phyloP scores from a whole-genome alignment of 2,329 filamentous ascomycete species.

The Fusarium miscanthi region DNA sequence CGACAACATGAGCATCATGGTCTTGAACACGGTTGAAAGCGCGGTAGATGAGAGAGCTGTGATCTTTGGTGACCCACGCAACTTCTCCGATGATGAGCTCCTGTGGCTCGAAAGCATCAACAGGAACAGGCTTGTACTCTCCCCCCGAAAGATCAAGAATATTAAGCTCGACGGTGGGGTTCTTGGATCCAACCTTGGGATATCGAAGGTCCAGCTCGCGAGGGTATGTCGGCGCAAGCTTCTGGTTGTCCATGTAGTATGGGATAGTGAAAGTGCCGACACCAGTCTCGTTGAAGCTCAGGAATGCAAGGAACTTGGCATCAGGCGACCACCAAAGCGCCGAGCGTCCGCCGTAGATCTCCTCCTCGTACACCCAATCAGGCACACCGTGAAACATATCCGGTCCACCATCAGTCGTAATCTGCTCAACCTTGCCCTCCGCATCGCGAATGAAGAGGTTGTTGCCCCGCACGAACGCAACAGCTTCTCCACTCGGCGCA shows the following conservation, averaged over 20 bases:
- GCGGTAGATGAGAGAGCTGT: conserved; percentile 71
- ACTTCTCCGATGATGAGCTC: conserved; percentile 76
- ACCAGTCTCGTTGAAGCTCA: conserved; percentile 85
- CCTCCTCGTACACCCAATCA: conserved; percentile 85
- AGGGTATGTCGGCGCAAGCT: conserved; percentile 70
- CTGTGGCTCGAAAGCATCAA: conserved; percentile 68
- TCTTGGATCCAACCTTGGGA: conserved; percentile 75
- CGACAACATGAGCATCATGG: conserved; percentile 68
- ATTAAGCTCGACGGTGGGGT: conserved; percentile 72
- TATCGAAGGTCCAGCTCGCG: conserved; percentile 72
- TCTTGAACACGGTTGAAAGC: conserved; percentile 77
- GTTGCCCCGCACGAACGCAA: conserved; percentile 76
- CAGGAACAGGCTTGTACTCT: conserved; percentile 57
- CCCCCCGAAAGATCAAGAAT: conserved; percentile 64
- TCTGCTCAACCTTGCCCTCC: conserved; percentile 64
- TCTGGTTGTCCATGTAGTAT: conserved; percentile 71
- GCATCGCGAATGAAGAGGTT: conserved; percentile 65
- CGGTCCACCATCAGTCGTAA: conserved; percentile 69
- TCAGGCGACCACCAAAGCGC: conserved; percentile 94
- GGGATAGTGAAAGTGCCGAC: conserved; percentile 74
- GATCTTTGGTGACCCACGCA: conserved; percentile 71
- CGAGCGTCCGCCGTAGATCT: conserved; percentile 73
- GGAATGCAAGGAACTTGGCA: conserved; percentile 86
- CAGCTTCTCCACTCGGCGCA: conserved; percentile 66
- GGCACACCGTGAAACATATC: conserved; percentile 73